Conservation (phyloP, 1,284 basidiomycete species). For the Meira nashicola region DNA sequence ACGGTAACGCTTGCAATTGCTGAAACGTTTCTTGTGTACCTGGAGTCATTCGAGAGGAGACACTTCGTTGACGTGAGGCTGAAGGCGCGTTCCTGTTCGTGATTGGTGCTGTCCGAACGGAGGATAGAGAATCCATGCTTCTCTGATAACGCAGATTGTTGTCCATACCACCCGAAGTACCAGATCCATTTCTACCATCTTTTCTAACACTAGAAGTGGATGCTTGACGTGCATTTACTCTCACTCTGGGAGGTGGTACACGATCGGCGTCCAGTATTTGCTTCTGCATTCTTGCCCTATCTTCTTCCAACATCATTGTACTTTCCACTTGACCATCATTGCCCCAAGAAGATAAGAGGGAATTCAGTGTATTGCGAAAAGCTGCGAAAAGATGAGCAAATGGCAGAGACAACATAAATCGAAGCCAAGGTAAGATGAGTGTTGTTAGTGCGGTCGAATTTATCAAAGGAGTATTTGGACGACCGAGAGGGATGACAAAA, state of each 20-base stretch:
- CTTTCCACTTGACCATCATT: background rate
- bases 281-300: background rate
- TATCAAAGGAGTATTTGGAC: constrained; percentile 3
- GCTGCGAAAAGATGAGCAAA: constrained; percentile 4
- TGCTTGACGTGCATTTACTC: background rate
- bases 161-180: background rate
- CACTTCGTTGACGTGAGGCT: background rate
- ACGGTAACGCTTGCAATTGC: background rate
- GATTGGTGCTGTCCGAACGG: background rate
- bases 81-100: background rate
- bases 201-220: background rate
- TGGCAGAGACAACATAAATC: constrained; percentile 5
- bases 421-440: constrained; percentile 3
- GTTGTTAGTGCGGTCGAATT: background rate
- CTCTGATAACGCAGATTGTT: background rate
- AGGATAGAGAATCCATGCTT: background rate
- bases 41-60: background rate
- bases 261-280: background rate
- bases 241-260: background rate
- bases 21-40: background rate
- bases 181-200: background rate
- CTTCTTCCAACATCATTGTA: background rate
- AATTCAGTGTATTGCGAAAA: background rate
- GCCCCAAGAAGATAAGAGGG: background rate
- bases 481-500: constrained; percentile 1